Conservation (phyloP, 2,329 filamentous ascomycete species). For the Neocucurbitaria cava region DNA sequence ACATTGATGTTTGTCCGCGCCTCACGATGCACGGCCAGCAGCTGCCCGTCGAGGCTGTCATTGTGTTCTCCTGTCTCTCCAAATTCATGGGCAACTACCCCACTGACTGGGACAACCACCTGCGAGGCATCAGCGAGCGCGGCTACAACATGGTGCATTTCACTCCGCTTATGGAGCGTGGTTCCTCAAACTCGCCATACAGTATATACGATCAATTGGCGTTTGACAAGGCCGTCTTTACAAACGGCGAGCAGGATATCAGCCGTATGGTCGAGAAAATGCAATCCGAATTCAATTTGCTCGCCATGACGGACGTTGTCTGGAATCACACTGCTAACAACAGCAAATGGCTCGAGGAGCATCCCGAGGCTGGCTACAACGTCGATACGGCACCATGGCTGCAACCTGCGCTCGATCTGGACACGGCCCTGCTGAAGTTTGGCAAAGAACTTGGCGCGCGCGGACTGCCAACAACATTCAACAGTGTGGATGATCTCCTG, state of each 20-base stretch:
- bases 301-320: conserved; percentile 94
- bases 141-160: conserved; percentile 99
- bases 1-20: conserved; percentile 90
- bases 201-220: conserved; percentile 91
- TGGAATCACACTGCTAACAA: conserved; percentile 98
- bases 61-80: conserved; percentile 91
- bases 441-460: conserved; percentile 68
- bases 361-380: conserved; percentile 96
- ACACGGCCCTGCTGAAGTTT: conserved; percentile 73
- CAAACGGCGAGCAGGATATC: conserved; percentile 83
- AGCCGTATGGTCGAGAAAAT: conserved; percentile 78
- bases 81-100: conserved; percentile 98
- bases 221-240: conserved; percentile 85
- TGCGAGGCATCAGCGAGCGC: conserved; percentile 84
- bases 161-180: conserved; percentile 88
- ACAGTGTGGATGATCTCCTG: conserved; percentile 73
- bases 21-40: conserved; percentile 75
- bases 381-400: conserved; percentile 83
- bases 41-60: conserved; percentile 84
- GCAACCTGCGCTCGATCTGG: conserved; percentile 73
- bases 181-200: conserved; percentile 93
- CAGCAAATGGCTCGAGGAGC: conserved; percentile 89
- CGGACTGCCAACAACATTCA: conserved; percentile 77
- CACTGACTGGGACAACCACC: conserved; percentile 85
- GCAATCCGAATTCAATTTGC: conserved; percentile 81